Evolutionary conservation across 2,329 filamentous ascomycete species (phyloP).

Genomic region (Diplodia scrobiculata): DNA sequence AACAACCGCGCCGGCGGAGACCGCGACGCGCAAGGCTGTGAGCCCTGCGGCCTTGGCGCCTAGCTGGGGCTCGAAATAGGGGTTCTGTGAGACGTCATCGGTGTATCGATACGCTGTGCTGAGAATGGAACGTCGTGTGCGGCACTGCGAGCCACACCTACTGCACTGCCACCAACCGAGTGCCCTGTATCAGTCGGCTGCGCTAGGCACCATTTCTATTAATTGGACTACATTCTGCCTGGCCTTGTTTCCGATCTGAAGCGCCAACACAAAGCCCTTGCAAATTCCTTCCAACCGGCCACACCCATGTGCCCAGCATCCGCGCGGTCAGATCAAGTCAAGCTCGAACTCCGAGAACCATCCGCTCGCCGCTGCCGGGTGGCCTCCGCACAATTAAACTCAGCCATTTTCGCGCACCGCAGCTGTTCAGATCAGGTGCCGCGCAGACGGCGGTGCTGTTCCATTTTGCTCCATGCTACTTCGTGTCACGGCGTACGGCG

Average conservation of each 20-base stretch:
- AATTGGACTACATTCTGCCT: constrained; percentile 12
- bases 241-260: constrained; percentile 8
- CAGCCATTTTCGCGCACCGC: too few relatives aligned
- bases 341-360: constrained; percentile 10
- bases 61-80: constrained; percentile 21
- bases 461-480: background rate
- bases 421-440: background rate
- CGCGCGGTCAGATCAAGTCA: background rate
- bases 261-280: constrained; percentile 1
- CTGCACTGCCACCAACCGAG: constrained; percentile 5
- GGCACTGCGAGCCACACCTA: constrained; percentile 1
- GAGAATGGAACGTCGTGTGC: constrained; percentile 12
- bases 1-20: constrained; percentile 23
- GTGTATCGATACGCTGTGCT: constrained; percentile 22
- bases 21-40: constrained; percentile 21
- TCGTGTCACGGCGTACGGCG: background rate
- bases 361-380: background rate
- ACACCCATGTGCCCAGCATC: background rate
- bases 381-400: constrained; percentile 1
- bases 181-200: too few relatives aligned
- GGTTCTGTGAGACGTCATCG: constrained; percentile 19
- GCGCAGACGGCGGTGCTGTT: background rate
- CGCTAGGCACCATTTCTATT: background rate
- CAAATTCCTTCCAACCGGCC: constrained; percentile 25
- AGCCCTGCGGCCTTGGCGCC: constrained; percentile 24